Evolutionary conservation across 768 basidiomycete species (phyloP).

Genomic region (Coprinopsis sp.): DNA sequence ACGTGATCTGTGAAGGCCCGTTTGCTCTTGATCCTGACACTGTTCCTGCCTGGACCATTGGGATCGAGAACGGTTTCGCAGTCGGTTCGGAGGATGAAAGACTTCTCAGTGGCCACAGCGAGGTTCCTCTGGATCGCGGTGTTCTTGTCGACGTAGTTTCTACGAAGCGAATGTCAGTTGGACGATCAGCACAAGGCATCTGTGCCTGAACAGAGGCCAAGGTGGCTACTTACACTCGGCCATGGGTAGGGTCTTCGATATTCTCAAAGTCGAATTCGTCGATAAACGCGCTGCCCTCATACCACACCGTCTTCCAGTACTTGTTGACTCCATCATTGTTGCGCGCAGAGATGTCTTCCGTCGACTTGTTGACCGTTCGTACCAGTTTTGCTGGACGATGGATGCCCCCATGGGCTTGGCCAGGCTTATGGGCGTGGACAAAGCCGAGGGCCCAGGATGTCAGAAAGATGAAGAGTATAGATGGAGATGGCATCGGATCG

Average conservation of each 20-base stretch:
- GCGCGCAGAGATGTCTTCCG: too few species aligned
- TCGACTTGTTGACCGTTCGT: too few species aligned
- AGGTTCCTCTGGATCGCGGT: conserved; percentile 46
- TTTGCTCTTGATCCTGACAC: conserved; percentile 48
- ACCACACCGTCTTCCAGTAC: too few species aligned
- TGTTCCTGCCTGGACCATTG: conserved; percentile 45
- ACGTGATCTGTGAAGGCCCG: conserved; percentile 50
- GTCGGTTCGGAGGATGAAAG: conserved; percentile 52
- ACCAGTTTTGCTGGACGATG: too few species aligned
- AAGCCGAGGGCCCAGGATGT: too few species aligned
- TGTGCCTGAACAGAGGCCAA: neutral
- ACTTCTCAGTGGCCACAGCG: conserved; percentile 43
- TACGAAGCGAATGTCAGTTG: conserved; percentile 10
- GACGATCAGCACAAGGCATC: neutral
- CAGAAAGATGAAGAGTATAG: too few species aligned
- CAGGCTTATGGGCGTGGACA: too few species aligned
- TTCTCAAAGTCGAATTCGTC: conserved; percentile 43
- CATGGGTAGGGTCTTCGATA: conserved; percentile 55
- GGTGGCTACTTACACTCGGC: conserved; percentile 48
- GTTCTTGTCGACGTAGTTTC: conserved; percentile 37
- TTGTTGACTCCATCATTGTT: too few species aligned
- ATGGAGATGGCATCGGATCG: too few species aligned
- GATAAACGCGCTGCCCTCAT: conserved; percentile 44
- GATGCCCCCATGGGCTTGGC: too few species aligned
- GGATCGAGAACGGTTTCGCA: conserved; percentile 39